Conservation (phyloP, 1,139 yeast genomes). For the Eremothecium coryli region DNA sequence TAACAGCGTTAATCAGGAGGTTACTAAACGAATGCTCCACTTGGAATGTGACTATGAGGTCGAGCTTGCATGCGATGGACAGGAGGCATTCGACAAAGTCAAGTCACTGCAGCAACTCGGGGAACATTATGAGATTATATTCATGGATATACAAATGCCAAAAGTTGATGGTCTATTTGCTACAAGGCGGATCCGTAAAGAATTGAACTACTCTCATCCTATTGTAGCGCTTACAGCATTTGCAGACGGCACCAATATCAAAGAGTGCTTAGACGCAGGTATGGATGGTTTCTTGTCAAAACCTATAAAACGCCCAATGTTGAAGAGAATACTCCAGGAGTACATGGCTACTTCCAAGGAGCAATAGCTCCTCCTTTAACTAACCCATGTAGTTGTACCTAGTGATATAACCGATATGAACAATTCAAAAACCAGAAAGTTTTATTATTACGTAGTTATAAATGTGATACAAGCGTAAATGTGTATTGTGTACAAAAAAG, state of each 20-base stretch:
- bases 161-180: constrained; percentile 80
- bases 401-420: too few relatives aligned
- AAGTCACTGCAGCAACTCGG: constrained; percentile 36
- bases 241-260: constrained; percentile 79
- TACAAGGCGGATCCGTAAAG: constrained; percentile 60
- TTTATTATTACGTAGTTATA: constrained; percentile 11
- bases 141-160: constrained; percentile 98
- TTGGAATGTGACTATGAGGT: constrained; percentile 68
- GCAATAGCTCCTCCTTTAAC: constrained; percentile 23
- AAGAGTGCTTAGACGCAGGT: constrained; percentile 69
- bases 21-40: constrained; percentile 72
- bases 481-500: constrained; percentile 9
- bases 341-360: too few relatives aligned
- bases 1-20: constrained; percentile 84
- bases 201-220: constrained; percentile 57
- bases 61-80: constrained; percentile 82
- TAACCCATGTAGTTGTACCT: too few relatives aligned
- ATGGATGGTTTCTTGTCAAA: constrained; percentile 84
- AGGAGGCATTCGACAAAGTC: constrained; percentile 65
- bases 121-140: constrained; percentile 56
- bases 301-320: constrained; percentile 67
- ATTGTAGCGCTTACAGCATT: constrained; percentile 92
- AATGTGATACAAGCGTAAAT: constrained; percentile 11
- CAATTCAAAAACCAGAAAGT: constrained; percentile 9
- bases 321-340: constrained; percentile 40